phyloP scores from a whole-genome alignment of 306 rosid genomes.

The Lathyrus sativus region DNA sequence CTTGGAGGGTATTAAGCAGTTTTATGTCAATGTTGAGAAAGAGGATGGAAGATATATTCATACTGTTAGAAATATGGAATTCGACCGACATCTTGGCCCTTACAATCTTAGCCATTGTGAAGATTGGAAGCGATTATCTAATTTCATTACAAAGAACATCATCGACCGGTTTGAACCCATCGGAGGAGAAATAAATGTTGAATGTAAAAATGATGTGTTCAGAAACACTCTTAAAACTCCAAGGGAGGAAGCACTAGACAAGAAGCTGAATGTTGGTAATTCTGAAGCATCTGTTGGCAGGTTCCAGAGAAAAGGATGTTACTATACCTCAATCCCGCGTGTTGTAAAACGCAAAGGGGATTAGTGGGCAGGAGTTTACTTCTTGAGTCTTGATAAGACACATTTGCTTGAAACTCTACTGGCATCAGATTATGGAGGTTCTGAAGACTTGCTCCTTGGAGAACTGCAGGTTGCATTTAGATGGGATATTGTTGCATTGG shows the following conservation, averaged over 20 bases:
- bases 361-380: slow-evolving; percentile 79
- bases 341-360: slow-evolving; percentile 72
- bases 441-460: slow-evolving; percentile 80
- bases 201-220: slow-evolving; percentile 53
- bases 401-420: slow-evolving; percentile 72
- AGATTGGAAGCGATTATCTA: slow-evolving; percentile 77
- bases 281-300: slow-evolving; percentile 53
- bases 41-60: slow-evolving; percentile 73
- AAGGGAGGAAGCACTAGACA: slow-evolving; percentile 65
- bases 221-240: slow-evolving; percentile 50
- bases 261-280: slow-evolving; percentile 60
- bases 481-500: too few relatives aligned
- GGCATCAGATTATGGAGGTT: slow-evolving; percentile 72
- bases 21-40: slow-evolving; percentile 82
- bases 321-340: slow-evolving; percentile 79
- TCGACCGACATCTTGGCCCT: slow-evolving; percentile 88
- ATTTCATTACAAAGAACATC: slow-evolving; percentile 55
- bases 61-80: slow-evolving; percentile 76
- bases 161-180: slow-evolving; percentile 76
- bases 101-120: slow-evolving; percentile 65
- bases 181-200: slow-evolving; percentile 86
- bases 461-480: slow-evolving; percentile 87
- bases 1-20: too few relatives aligned
- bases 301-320: slow-evolving; percentile 67
- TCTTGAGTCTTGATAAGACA: slow-evolving; percentile 93